Conservation (phyloP, 192 early-diverging fungal genomes). For the Anaeromyces robustus region DNA sequence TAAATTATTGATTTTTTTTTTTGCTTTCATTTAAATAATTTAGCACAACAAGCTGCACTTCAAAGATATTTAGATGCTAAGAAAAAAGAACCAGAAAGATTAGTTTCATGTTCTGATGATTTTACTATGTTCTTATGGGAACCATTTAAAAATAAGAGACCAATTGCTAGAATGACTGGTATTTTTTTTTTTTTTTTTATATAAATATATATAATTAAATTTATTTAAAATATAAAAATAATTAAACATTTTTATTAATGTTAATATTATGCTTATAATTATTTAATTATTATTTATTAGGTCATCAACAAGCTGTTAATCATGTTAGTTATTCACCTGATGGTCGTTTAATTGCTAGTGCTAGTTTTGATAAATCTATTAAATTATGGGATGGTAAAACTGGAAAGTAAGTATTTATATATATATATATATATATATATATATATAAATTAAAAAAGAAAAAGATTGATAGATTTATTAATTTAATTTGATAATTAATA, state of each 20-base stretch:
- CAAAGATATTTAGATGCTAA: conserved; percentile 59
- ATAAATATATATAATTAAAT: no score
- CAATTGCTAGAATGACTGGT: conserved; percentile 54
- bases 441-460: background rate
- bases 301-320: conserved; percentile 92
- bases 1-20: no score
- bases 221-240: no score
- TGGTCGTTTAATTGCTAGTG: conserved; percentile 72
- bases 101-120: conserved; percentile 91
- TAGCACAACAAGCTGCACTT: conserved; percentile 52
- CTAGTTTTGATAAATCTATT: conserved; percentile 91
- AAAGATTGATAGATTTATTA: no score
- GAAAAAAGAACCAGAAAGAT: conserved; percentile 51
- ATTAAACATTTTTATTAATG: no score
- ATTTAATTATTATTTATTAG: background rate
- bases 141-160: conserved; percentile 50
- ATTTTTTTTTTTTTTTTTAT: background rate
- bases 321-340: conserved; percentile 89
- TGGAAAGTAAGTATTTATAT: conserved; percentile 41
- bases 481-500: background rate
- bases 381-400: conserved; percentile 89
- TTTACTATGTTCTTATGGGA: conserved; percentile 98
- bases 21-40: no score
- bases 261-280: no score
- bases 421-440: no score